Base-by-base conservation (phyloP, 306 rosid species). In the Cucumis melo region DNA sequence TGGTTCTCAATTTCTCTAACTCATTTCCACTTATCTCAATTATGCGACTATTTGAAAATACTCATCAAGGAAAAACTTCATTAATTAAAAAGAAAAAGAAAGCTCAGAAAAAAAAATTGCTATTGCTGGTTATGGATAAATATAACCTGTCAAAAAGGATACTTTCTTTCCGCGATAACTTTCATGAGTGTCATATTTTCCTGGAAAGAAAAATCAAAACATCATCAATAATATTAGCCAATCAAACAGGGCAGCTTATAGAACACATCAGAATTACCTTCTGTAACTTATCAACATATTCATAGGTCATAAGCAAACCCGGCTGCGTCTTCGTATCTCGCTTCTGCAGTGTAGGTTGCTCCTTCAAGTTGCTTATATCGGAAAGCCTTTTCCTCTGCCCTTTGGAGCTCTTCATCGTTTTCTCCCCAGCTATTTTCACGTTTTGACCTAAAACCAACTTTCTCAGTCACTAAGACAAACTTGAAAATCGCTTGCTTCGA, bases 101-200 rank as follows among this genome's bases (percentile, higher is more conserved):
- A 60, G 23, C 46, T 15, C 81, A 58, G 19, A 63, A 5, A 29
- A 5, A 36, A 44, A 21, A 82, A 27, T 6, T 10, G 10, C 29
- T 39, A 7, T 41, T 71, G 17, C 65, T 65, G 51, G 56, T 24
- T 48, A 78, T 41, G 65, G 14, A 77, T 63, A 59, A 73, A 70
- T 29, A 32, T 17, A 78, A 65, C 72, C 72, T 42, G 66, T 53
- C 75, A 63, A 9, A 81, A 61, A 84, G 88, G 82, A 88, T 93
- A 93, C 98, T 88, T 85, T 84, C 90, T 86, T 64, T 84, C 89
- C 5, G 84, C 87, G 50, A 93, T 77, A 75, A 81, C 83, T 87
- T 86, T 85, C 86, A 77, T 66, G 77, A 90, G 81, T 50, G 79
- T 80, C 54, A 68, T 78, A 78, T 87, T 93, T 81, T 93, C 98